phyloP scores from a whole-genome alignment of 345 rosid species.

The Eucalyptus erythrocorys region DNA sequence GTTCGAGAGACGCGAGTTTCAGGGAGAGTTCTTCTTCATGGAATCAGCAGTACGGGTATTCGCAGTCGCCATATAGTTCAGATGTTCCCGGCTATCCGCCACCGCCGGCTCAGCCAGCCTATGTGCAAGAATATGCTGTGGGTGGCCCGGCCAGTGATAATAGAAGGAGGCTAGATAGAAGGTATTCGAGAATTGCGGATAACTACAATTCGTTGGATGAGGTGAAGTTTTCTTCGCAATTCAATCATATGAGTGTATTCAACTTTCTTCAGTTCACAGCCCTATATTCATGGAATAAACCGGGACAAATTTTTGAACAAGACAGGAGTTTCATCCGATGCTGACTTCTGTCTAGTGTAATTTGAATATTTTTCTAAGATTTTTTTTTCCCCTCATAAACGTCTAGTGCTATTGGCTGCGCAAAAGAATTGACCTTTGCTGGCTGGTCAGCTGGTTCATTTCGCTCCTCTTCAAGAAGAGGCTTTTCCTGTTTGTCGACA shows the following conservation, averaged over 20 bases:
- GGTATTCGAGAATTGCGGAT: constrained; percentile 69
- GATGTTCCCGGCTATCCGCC: constrained; percentile 19
- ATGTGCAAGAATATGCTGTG: constrained; percentile 4
- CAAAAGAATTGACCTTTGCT: not conserved
- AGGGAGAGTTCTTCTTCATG: constrained; percentile 44
- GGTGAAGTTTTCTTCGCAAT: constrained; percentile 16
- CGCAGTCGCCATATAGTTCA: constrained; percentile 19
- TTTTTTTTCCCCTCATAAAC: not conserved
- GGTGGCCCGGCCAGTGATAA: not conserved
- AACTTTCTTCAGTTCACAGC: not conserved
- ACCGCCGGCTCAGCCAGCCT: constrained; percentile 4
- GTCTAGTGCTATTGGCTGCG: not conserved
- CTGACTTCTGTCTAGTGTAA: not conserved
- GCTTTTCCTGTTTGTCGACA: not conserved
- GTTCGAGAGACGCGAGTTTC: constrained; percentile 42
- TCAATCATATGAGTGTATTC: not conserved
- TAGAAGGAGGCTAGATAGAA: constrained; percentile 51
- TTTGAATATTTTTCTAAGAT: not conserved
- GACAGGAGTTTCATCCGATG: not conserved
- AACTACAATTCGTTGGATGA: constrained; percentile 67
- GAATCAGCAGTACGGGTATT: constrained; percentile 17
- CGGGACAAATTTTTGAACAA: not conserved
- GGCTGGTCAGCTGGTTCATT: not conserved
- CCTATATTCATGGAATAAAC: not conserved
- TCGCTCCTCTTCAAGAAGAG: not conserved